Percentiles rank a stretch among this genome's conserved stretches.
phyloP scores from a whole-genome alignment of 1,284 basidiomycete genomes.

The Pseudozyma tsukubaensis region DNA sequence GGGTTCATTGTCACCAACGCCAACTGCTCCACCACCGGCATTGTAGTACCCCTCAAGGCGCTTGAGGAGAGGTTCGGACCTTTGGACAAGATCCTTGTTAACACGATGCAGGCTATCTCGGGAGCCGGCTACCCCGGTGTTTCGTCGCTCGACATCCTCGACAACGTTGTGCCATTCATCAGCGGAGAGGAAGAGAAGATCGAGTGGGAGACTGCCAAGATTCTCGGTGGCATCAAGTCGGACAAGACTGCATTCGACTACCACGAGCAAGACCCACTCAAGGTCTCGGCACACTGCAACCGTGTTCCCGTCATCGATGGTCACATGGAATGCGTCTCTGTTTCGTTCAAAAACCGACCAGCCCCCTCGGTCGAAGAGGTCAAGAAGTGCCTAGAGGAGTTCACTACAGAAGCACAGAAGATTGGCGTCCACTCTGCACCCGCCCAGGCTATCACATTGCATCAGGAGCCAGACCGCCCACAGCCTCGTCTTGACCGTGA shows the following conservation, averaged over 20 bases:
- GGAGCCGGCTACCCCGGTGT: conserved; percentile 97
- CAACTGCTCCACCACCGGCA: conserved; percentile 96
- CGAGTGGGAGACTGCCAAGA: conserved; percentile 98
- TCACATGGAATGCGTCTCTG: conserved; percentile 86
- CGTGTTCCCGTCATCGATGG: conserved; percentile 94
- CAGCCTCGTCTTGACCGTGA: conserved; percentile 93
- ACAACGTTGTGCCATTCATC: conserved; percentile 97
- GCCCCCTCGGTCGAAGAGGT: conserved; percentile 89
- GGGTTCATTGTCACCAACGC: conserved; percentile 99
- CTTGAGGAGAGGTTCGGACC: conserved; percentile 93
- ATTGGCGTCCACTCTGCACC: conserved; percentile 88
- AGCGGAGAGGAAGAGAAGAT: conserved; percentile 89
- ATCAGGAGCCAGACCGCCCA: conserved; percentile 91
- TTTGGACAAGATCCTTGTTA: conserved; percentile 87
- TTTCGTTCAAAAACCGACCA: conserved; percentile 83
- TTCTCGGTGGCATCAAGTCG: conserved; percentile 76
- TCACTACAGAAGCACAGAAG: conserved; percentile 82
- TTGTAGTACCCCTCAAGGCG: conserved; percentile 90
- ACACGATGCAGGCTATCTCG: conserved; percentile 97
- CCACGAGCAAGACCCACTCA: conserved; percentile 81
- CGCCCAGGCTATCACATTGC: conserved; percentile 85
- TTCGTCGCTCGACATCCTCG: conserved; percentile 88
- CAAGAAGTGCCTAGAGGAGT: conserved; percentile 81
- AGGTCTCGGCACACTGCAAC: conserved; percentile 89
- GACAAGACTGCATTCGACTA: conserved; percentile 77